Base-by-base conservation (phyloP, 108 stramenopile species). In the Pseudonitzschia delicatissima region DNA sequence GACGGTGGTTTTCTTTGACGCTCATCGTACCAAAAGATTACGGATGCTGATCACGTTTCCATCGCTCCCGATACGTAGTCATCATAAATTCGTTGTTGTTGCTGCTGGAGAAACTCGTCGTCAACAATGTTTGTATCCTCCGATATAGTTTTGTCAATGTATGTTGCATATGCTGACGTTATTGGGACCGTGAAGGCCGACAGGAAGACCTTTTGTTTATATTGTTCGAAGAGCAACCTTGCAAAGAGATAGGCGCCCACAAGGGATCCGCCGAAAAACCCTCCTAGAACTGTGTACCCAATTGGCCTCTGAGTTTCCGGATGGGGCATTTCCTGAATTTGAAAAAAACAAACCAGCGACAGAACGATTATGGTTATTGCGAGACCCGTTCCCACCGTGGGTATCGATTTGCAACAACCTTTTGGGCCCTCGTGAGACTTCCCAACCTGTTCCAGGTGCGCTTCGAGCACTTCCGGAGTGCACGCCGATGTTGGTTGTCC, bases 261-360 rank as follows among this genome's bases (percentile, higher is more conserved):
- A 11, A 37, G 18, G 32, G 39, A 61, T 27, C 5, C 5, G 20
- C n/a, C 26, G 26, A 42, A 37, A 18, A 36, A n/a, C 15, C 18
- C 20, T 0, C 25, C 32, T 6, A 61, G 39, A 15, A 61, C 32
- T 20, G 60, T n/a, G 26, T 21, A 61, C 23, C 60, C 60, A 18
- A 61, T 27, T 5, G 60, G 60, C n/a, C 60, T 13, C 40, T 61
- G 60, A 4, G 57, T 61, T 61, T 61, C 60, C 28, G 60, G 34
- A 42, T 61, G 21, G 20, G 60, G 39, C 60, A 61, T 40, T 3
- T 35, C 37, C 13, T 39, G 18, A 40, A 61, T 42, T 42, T 61
- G 36, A 36, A 40, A 33, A 15, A 61, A 20, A 33, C 60, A 40
- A 15, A 42, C 60, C 6, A 40, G 17, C 18, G 32, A 12, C 20